These are phyloP conservation scores for Ogataea kodamae DNA, from an alignment of 805 yeast genomes.

Conservation along the genomic window DNA sequence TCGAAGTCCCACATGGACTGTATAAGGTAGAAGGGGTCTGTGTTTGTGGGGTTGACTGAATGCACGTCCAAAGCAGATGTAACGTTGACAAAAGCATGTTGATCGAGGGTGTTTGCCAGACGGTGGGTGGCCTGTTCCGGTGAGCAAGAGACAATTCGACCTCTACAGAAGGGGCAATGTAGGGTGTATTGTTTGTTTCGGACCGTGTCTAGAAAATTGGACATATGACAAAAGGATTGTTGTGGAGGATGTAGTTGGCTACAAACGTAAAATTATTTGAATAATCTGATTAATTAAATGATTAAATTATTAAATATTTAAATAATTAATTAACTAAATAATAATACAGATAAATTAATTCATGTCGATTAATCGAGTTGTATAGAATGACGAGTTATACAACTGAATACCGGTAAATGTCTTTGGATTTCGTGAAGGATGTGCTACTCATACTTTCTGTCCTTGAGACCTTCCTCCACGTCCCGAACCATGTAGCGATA, in stretches of 20 bases:
- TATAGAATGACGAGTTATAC: no score
- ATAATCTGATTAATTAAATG: no score
- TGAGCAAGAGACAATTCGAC: constrained; percentile 9
- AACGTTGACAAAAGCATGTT: constrained; percentile 9
- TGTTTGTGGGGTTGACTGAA: constrained; percentile 1
- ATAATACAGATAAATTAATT: no score
- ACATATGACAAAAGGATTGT: no score
- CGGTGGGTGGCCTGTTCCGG: constrained; percentile 2
- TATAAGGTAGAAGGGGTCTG: constrained; percentile 36
- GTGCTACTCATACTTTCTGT: constrained; percentile 26
- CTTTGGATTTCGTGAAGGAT: no score
- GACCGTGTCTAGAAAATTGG: constrained; percentile 2
- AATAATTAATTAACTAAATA: no score
- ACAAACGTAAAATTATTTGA: background rate
- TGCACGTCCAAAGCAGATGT: constrained; percentile 1
- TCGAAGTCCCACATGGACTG: constrained; percentile 76
- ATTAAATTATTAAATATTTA: no score
- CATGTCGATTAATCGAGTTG: no score
- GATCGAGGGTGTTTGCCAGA: background rate
- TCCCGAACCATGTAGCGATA: constrained; percentile 57
- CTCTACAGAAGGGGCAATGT: constrained; percentile 6
- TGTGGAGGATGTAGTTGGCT: no score
- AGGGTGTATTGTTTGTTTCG: constrained; percentile 1
- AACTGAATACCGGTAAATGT: no score
- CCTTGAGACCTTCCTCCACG: constrained; percentile 33